Conservation (phyloP, 352 stramenopile genomes). For the Globisporangium takayamanum region DNA sequence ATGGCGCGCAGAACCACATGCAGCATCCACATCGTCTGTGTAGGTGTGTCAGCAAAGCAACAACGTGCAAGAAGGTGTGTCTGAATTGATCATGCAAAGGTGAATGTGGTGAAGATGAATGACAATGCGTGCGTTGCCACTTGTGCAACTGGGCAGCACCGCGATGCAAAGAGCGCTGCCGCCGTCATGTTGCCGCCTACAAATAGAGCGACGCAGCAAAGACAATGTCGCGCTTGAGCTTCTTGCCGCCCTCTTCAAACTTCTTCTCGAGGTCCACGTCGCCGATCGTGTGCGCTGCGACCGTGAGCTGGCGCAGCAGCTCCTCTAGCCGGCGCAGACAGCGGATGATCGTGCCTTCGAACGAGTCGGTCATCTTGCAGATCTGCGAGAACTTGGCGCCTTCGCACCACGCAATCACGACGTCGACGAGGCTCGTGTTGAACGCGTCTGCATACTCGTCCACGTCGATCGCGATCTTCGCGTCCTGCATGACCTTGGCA, state of each 20-base stretch:
- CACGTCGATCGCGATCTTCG: constrained; percentile 93
- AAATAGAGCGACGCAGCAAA: constrained; percentile 99
- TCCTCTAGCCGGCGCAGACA: constrained; percentile 96
- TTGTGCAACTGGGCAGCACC: no score
- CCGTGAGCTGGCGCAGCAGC: constrained; percentile 94
- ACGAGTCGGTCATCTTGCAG: constrained; percentile 96
- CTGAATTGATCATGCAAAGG: no score
- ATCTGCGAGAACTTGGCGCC: constrained; percentile 99
- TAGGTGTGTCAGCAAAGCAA: no score
- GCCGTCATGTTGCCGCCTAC: constrained; percentile 30
- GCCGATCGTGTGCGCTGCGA: constrained; percentile 95
- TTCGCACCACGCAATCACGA: constrained; percentile 96
- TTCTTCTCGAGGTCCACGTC: constrained; percentile 96
- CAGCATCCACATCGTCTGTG: no score
- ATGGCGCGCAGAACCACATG: no score
- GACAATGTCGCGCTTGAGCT: constrained; percentile 99
- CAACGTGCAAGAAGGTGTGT: no score
- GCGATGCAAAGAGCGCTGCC: no score
- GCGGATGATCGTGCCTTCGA: constrained; percentile 98
- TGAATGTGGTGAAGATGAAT: no score
- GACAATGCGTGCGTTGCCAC: no score
- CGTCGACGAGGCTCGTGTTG: constrained; percentile 97
- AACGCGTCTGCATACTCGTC: constrained; percentile 98
- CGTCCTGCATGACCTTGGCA: constrained; percentile 87
- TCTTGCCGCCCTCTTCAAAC: constrained; percentile 95